Conservation (phyloP, 2,329 filamentous ascomycete genomes). For the Hysterium pulicare region DNA sequence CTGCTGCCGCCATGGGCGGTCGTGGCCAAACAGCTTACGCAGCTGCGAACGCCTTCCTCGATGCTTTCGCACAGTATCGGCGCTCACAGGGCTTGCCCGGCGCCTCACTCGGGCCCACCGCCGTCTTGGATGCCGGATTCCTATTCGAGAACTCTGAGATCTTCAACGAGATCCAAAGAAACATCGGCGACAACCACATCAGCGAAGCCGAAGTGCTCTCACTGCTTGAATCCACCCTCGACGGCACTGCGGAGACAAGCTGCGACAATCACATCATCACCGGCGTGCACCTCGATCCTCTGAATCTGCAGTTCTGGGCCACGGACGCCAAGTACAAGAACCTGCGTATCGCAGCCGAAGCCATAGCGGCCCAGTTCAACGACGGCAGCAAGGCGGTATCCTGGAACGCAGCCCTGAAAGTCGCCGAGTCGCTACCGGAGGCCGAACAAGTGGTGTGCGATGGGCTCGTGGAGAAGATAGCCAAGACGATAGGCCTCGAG, state of each 20-base stretch:
- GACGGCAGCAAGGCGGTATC: slow-evolving; percentile 12
- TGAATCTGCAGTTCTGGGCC: slow-evolving; percentile 24
- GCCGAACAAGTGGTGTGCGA: slow-evolving; percentile 21
- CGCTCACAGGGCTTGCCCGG: slow-evolving; percentile 15
- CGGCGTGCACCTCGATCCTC: slow-evolving; percentile 23
- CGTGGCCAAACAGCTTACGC: slow-evolving; percentile 44
- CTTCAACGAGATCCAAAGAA: slow-evolving; percentile 20
- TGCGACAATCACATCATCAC: slow-evolving; percentile 27
- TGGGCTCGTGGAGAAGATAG: slow-evolving; percentile 23
- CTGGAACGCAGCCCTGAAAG: slow-evolving; percentile 23
- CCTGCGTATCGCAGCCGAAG: slow-evolving; percentile 20
- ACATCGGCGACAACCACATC: slow-evolving; percentile 23
- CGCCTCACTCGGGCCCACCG: slow-evolving; percentile 22
- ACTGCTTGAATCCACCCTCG: slow-evolving; percentile 18
- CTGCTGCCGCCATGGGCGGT: slow-evolving; percentile 21
- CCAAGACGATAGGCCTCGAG: slow-evolving; percentile 22
- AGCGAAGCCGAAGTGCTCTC: slow-evolving; percentile 25
- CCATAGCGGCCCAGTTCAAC: slow-evolving; percentile 9
- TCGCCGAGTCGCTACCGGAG: slow-evolving; percentile 14
- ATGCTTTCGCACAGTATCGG: slow-evolving; percentile 23
- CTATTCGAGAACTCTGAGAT: slow-evolving; percentile 14
- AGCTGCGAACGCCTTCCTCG: slow-evolving; percentile 42
- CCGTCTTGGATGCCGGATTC: slow-evolving; percentile 9
- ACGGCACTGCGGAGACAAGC: slow-evolving; percentile 15
- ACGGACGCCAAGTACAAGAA: slow-evolving; percentile 24